phyloP scores from a whole-genome alignment of 73 alveolate genomes.

The Blepharisma japonicum region DNA sequence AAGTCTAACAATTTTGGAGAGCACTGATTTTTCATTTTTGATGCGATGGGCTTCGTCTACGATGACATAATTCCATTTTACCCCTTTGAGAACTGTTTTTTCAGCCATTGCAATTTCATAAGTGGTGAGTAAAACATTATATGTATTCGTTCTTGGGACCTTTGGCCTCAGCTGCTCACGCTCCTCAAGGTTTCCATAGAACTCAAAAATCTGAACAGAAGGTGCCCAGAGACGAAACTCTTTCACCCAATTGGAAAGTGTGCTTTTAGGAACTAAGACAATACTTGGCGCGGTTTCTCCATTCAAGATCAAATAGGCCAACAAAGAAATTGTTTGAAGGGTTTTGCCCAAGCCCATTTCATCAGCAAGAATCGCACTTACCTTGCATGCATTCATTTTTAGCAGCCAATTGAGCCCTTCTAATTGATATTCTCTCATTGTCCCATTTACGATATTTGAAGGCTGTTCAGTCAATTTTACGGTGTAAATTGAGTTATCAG shows the following conservation, averaged over 20 bases:
- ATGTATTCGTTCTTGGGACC: constrained; percentile 60
- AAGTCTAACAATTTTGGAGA: constrained; percentile 71
- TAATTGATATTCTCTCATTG: constrained; percentile 79
- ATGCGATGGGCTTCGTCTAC: constrained; percentile 97
- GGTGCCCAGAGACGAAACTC: constrained; percentile 93
- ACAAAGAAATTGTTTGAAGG: constrained; percentile 87
- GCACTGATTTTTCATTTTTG: constrained; percentile 89
- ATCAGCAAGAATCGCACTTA: constrained; percentile 96
- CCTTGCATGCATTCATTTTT: constrained; percentile 65
- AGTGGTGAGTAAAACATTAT: constrained; percentile 35
- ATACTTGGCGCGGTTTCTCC: constrained; percentile 65
- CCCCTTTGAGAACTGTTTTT: neutral
- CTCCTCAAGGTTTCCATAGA: constrained; percentile 87
- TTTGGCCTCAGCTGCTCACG: constrained; percentile 63
- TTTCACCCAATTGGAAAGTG: constrained; percentile 93
- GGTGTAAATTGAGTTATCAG: neutral
- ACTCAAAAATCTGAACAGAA: constrained; percentile 55
- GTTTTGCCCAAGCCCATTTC: constrained; percentile 99
- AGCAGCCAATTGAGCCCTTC: constrained; percentile 97
- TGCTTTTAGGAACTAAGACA: constrained; percentile 91
- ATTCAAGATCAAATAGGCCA: constrained; percentile 64
- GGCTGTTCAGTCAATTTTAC: constrained; percentile 50
- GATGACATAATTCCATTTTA: constrained; percentile 61
- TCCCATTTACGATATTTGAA: neutral
- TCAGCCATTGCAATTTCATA: constrained; percentile 27